Conservation (phyloP, 2,329 filamentous ascomycete species). For the Chaetoscypha palmicola region DNA sequence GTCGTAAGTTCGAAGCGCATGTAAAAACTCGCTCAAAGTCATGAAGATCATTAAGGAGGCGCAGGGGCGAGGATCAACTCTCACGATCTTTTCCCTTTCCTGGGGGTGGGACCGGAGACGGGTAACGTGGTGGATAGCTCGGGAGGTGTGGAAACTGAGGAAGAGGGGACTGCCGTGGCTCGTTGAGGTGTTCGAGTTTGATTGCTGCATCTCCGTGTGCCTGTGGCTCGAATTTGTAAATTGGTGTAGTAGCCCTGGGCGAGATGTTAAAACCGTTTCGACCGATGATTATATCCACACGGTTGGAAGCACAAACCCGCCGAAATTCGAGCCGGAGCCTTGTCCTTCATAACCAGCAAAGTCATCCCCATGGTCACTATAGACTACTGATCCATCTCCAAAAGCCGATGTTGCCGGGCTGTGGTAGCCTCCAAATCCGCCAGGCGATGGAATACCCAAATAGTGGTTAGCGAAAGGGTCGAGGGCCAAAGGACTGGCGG, state of each 20-base stretch:
- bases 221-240: constrained; percentile 24
- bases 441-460: constrained; percentile 56
- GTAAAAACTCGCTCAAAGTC: constrained; percentile 15
- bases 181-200: constrained; percentile 17
- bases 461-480: constrained; percentile 51
- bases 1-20: constrained; percentile 13
- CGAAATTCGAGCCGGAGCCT: constrained; percentile 28
- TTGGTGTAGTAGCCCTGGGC: constrained; percentile 29
- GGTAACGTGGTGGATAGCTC: constrained; percentile 24
- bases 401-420: constrained; percentile 58
- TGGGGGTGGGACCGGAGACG: constrained; percentile 20
- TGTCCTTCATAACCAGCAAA: constrained; percentile 31
- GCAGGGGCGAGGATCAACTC: constrained; percentile 19
- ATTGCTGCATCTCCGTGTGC: constrained; percentile 14
- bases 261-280: constrained; percentile 30
- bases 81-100: constrained; percentile 30
- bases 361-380: constrained; percentile 54
- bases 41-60: constrained; percentile 7
- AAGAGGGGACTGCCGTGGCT: constrained; percentile 7
- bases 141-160: constrained; percentile 20
- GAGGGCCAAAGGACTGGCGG: constrained; percentile 48
- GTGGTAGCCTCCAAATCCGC: constrained; percentile 44
- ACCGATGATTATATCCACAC: constrained; percentile 32
- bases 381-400: constrained; percentile 53
- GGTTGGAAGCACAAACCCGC: constrained; percentile 33